These are phyloP conservation scores for Penicillium sumatraense DNA, from an alignment of 2,329 filamentous ascomycete genomes.

Conservation along the genomic window DNA sequence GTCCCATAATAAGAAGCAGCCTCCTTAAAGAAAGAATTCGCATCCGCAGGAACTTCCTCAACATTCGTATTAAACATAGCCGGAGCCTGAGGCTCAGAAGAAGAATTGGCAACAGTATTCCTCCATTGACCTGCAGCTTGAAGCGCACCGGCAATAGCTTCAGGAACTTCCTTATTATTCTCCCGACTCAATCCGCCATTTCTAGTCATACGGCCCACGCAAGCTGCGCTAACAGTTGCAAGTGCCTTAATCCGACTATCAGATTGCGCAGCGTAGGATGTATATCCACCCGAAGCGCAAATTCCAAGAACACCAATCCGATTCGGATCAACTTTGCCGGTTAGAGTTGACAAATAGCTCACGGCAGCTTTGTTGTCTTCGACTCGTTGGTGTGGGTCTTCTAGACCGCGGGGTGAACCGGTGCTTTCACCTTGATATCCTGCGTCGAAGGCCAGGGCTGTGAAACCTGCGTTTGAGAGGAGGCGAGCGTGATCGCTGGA, in stretches of 20 bases:
- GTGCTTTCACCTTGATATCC: constrained; percentile 44
- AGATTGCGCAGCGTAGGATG: constrained; percentile 38
- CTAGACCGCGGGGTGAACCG: constrained; percentile 43
- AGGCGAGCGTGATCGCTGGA: constrained; percentile 36
- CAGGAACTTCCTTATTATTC: constrained; percentile 13
- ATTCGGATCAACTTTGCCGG: constrained; percentile 33
- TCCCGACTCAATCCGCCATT: constrained; percentile 16
- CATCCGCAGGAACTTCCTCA: not conserved
- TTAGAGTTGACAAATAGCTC: constrained; percentile 30
- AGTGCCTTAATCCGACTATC: constrained; percentile 47
- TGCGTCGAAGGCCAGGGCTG: constrained; percentile 42
- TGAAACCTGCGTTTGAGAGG: constrained; percentile 39
- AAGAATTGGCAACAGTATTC: constrained; percentile 12
- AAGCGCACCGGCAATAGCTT: constrained; percentile 1
- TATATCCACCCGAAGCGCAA: constrained; percentile 44
- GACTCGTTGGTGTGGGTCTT: constrained; percentile 43
- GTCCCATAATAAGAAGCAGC: constrained; percentile 28
- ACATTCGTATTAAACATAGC: constrained; percentile 16
- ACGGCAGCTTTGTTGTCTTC: constrained; percentile 44
- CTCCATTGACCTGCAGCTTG: constrained; percentile 10
- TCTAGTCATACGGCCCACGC: constrained; percentile 37
- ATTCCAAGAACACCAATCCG: constrained; percentile 47
- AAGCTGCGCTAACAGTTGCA: constrained; percentile 37
- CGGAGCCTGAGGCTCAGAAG: constrained; percentile 22
- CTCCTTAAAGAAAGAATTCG: constrained; percentile 11